Evolutionary conservation across 352 stramenopile genomes (phyloP), one percentile per base, ranked within the genome.

Genomic region (Globisporangium nodosum): DNA sequence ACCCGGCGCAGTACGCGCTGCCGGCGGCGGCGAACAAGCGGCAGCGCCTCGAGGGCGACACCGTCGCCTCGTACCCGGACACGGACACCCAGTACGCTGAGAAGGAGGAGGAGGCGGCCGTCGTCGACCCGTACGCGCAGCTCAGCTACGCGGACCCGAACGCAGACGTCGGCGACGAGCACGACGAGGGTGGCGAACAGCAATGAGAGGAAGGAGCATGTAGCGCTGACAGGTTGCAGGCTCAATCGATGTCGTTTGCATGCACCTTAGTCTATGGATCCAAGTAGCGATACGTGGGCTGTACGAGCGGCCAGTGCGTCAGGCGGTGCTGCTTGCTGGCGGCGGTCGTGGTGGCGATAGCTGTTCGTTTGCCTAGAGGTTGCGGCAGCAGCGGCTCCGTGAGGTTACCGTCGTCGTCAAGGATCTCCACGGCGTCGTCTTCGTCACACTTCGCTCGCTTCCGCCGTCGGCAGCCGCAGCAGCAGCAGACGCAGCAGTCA

Each of bases 1-100:
- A 90, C 58, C 83, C 83, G 1, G 78, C 88, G 56, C 66, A 85
- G 56, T 93, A 93, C 60, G 71, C 87, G 42, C 83, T 93, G 68
- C 79, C 51, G 7, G 51, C 51, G 12, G 11, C 80, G 7, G 67
- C 71, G 21, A 71, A 64, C 37, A 93, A 90, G 74, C 79, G 71
- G 27, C 79, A 87, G 68, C 79, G 77, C 37, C 76, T 87, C 51
- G 75, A 88, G 60, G 76, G 73, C 37, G 73, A 81, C 50, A 79
- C 66, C 20, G 45, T 90, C 3, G 77, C 81, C 48, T 85, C 79
- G 59, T 93, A 93, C 61, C 83, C 83, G 0, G 61, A 91, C 52
- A 93, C 83, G 31, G 65, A 90, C 59, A 68, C 61, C 20, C 83
- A 93, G 56, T 93, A 80, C 18, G 37, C 18, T 6, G 43, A 37